These are phyloP conservation scores for Cryphonectria parasitica DNA, from an alignment of 2,329 filamentous ascomycete species.

Conservation along the genomic window DNA sequence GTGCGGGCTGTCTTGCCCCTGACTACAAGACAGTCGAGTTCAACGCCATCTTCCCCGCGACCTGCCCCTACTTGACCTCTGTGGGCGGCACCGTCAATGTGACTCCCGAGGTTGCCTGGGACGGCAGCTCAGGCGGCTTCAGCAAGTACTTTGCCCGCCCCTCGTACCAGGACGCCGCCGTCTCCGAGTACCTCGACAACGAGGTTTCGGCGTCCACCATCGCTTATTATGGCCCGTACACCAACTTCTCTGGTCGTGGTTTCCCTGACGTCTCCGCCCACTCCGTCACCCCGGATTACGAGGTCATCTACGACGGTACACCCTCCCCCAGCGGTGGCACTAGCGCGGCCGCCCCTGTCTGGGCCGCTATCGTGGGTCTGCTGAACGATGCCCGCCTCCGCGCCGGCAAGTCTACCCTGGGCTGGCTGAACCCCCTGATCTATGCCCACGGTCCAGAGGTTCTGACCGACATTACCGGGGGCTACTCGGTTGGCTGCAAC, in stretches of 20 bases:
- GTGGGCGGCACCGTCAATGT: conserved; percentile 61
- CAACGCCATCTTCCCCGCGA: conserved; percentile 43
- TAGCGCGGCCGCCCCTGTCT: conserved; percentile 54
- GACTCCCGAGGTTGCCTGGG: conserved; percentile 56
- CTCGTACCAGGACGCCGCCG: conserved; percentile 50
- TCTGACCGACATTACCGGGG: conserved; percentile 32
- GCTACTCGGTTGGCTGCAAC: conserved; percentile 21
- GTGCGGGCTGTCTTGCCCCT: conserved; percentile 34
- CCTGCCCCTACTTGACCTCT: conserved; percentile 64
- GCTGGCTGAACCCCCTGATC: conserved; percentile 44
- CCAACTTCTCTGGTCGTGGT: conserved; percentile 36
- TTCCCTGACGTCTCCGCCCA: conserved; percentile 41
- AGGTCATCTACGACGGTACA: conserved; percentile 20
- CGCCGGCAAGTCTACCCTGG: conserved; percentile 45
- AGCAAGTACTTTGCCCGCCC: conserved; percentile 51
- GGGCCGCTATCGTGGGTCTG: conserved; percentile 55
- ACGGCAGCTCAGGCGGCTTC: conserved; percentile 58
- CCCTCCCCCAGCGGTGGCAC: conserved; percentile 1
- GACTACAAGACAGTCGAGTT: conserved; percentile 43
- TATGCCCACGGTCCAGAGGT: conserved; percentile 27
- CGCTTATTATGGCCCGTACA: conserved; percentile 45
- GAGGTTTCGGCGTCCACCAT: conserved; percentile 43
- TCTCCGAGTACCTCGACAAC: conserved; percentile 47
- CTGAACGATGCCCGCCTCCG: conserved; percentile 55
- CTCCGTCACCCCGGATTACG: conserved; percentile 36